Conservation (phyloP, 352 stramenopile genomes). For the Phytophthora megakarya region DNA sequence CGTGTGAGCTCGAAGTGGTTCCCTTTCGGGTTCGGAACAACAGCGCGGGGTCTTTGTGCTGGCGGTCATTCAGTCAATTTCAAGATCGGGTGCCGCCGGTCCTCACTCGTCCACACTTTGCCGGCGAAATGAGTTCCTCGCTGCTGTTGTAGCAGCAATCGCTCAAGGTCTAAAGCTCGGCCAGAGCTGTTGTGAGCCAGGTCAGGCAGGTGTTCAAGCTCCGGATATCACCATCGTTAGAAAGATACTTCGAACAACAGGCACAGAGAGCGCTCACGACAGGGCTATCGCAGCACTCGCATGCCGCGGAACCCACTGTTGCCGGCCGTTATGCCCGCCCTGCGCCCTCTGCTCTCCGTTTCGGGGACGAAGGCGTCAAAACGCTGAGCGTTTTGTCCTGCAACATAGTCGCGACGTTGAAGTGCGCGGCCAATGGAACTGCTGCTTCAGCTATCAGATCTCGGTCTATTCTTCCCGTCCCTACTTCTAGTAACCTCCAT, state of each 20-base stretch:
- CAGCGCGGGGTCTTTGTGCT: conserved; percentile 12
- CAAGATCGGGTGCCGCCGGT: neutral
- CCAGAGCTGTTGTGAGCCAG: too few species aligned
- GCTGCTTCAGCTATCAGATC: conserved; percentile 21
- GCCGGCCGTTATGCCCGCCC: conserved; percentile 23
- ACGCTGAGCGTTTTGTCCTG: conserved; percentile 7
- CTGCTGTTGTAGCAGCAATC: too few species aligned
- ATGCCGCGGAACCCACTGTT: too few species aligned
- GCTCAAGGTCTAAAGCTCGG: too few species aligned
- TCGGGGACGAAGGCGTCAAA: conserved; percentile 1
- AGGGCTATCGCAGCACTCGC: neutral
- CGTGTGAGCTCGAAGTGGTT: too few species aligned
- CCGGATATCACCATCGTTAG: conserved; percentile 11
- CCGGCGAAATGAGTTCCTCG: neutral
- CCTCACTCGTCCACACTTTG: neutral
- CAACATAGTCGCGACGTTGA: conserved; percentile 22
- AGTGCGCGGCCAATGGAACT: conserved; percentile 14
- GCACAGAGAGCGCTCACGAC: conserved; percentile 18
- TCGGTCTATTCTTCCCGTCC: conserved; percentile 27
- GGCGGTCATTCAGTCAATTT: conserved; percentile 10
- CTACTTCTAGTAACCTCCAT: conserved; percentile 26
- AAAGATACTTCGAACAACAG: conserved; percentile 40
- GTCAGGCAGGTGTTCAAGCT: neutral
- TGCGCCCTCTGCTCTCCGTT: neutral
- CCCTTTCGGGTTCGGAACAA: conserved; percentile 20